Percentiles rank a stretch among this genome's conserved stretches.
Conservation (phyloP, 164 flowering plant genomes). For the Vitis labrusca region DNA sequence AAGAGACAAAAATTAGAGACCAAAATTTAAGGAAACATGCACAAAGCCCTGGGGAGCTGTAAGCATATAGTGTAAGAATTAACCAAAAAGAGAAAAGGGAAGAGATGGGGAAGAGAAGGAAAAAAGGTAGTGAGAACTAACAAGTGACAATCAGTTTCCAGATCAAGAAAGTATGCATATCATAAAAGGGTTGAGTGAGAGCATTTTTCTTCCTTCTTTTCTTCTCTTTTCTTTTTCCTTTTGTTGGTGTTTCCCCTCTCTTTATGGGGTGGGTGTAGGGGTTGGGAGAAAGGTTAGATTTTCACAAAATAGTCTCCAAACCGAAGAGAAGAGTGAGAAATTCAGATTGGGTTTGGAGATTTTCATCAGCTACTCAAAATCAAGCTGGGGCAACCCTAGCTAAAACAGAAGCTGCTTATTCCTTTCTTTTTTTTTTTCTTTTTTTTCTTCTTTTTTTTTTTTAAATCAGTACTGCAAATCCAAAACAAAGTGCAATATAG, state of each 20-base stretch:
- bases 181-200: neutral
- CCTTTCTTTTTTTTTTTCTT: neutral
- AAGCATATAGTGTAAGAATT: neutral
- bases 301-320: slow-evolving; percentile 8
- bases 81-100: neutral
- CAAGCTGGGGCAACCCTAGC: neutral
- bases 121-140: neutral
- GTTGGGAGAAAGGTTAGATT: neutral
- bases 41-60: neutral
- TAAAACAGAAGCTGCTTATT: slow-evolving; percentile 2
- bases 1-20: neutral
- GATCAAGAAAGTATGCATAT: neutral
- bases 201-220: too few species aligned
- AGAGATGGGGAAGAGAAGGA: slow-evolving; percentile 4
- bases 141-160: neutral
- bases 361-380: neutral
- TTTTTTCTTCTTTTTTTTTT: neutral
- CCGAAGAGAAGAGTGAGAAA: slow-evolving; percentile 8
- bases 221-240: too few species aligned
- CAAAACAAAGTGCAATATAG: neutral
- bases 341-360: slow-evolving; percentile 2
- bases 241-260: too few species aligned
- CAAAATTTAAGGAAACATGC: slow-evolving; percentile 11
- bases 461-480: neutral
- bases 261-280: neutral